Base-by-base conservation (phyloP, 2,329 filamentous ascomycete genomes). In the Hypocrella siamensis region DNA sequence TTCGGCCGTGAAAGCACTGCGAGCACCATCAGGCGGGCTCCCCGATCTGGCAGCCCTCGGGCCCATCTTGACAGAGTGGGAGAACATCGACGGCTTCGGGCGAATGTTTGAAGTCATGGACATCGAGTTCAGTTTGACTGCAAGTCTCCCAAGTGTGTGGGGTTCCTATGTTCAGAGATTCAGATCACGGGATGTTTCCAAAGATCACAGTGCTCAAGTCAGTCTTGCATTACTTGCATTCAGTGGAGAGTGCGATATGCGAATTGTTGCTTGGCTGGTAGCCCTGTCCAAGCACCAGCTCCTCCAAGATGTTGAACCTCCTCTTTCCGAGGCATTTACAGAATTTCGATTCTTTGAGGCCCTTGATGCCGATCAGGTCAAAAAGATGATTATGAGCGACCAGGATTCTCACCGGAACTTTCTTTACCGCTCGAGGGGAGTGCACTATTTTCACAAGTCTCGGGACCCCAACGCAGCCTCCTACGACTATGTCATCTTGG, bases 191-290 rank as follows among this genome's bases (percentile, higher is more conserved):
- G 11, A 19, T 10, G 28, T 11, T 15, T 9, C 7, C 12, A 21
- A 18, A 21, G 17, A 21, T 16, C n/a, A 9, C 28, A 15, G 22
- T 14, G 15, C n/a, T 4, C 28, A 22, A 14, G 5, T 30, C n/a
- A 30, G 18, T n/a, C 28, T 30, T 21, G 28, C 28, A 12, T 6
- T 30, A 12, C 28, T 30, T 3, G 28, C 28, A 3, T 30, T 30
- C 22, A 9, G 18, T 15, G 8, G 22, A 8, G 4, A 21, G 10
- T 15, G 12, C 17, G 19, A 30, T 9, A 14, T 14, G 18, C 10
- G 19, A 14, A 21, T 30, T 4, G 6, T 30, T 17, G 3, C 17
- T 25, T 34, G 26, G 21, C 19, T 35, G n/a, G 33, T 35, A 10
- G 22, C 29, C 15, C 21, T 35, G 29, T 29, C 33, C 8, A 19